phyloP scores from a whole-genome alignment of 2,329 filamentous ascomycete genomes.

The Geosmithia morbida region DNA sequence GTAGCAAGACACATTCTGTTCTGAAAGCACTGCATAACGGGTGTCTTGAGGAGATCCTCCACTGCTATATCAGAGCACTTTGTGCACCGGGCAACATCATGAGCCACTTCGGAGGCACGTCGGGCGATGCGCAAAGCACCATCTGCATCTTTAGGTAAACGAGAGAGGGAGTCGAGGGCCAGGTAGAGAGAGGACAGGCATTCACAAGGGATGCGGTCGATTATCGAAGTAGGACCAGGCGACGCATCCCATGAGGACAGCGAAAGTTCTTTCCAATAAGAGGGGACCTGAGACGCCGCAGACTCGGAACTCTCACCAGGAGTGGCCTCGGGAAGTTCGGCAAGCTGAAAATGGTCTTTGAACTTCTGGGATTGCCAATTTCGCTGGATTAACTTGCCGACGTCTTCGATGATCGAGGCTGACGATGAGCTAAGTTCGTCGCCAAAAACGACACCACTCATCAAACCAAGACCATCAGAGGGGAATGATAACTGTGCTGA shows the following conservation, averaged over 20 bases:
- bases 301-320: constrained; percentile 6
- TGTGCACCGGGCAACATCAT: constrained; percentile 35
- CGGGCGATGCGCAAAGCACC: constrained; percentile 33
- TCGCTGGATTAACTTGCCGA: constrained; percentile 11
- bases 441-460: constrained; percentile 16
- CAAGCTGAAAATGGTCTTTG: not conserved
- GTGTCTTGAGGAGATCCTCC: constrained; percentile 16
- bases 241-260: not conserved
- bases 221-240: not conserved
- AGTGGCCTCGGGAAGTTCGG: constrained; percentile 6
- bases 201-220: constrained; percentile 18
- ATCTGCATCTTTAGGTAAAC: constrained; percentile 27
- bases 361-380: not conserved
- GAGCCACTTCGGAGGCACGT: constrained; percentile 29
- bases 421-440: constrained; percentile 12
- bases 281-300: not conserved
- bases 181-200: constrained; percentile 36
- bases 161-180: constrained; percentile 33
- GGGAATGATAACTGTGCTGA: constrained; percentile 4
- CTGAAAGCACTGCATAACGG: constrained; percentile 36
- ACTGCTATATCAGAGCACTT: constrained; percentile 27
- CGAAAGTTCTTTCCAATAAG: not conserved
- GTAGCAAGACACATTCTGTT: constrained; percentile 44
- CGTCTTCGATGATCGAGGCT: constrained; percentile 13
- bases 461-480: constrained; percentile 11